Base-by-base conservation (phyloP, 805 yeast genomes). In the Metschnikowia anglica region DNA sequence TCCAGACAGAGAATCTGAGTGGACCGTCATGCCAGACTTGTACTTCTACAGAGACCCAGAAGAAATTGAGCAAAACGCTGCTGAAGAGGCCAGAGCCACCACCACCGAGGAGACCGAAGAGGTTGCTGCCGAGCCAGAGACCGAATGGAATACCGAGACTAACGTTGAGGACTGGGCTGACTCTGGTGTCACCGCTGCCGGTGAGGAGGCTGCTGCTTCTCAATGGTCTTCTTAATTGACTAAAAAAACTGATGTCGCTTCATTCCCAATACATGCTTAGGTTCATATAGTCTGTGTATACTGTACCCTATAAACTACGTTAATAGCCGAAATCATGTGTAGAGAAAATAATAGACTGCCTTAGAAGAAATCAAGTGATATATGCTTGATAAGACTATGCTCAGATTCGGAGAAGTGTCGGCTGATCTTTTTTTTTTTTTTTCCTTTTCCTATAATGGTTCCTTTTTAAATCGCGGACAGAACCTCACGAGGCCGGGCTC, bases 31-130 rank as follows among this genome's bases (percentile, higher is more conserved):
- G 99, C 98, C 98, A 75, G 99, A 93, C 81, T 84, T 93, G 76
- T 93, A 90, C 90, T 93, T 93, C 90, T 93, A 93, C 97, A 93
- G 99, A 85, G 97, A 93, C 81, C 99, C 99, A 70, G 98, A 91
- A 81, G 99, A 93, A 79, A 85, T 86, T 75, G 96, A 88, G 79
- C 80, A 81, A 63, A 81, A 76, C 61, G 81, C 80, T 65, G 77
- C 77, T 53, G 77, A 74, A 58, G 79, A 72, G 63, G 63, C 68
- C 58, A 74, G 70, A 62, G 56, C 65, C 49, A 73, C 66, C 48
- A 72, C 46, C 37, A 85, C 77, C 64, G 61, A 59, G 52, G 79
- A 73, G 61, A 80, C 79, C 62, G 86, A 80, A 67, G 84, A 76
- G 64, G 77, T 74, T 58, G 81, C 77, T 63, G 73, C 70, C 54